Base-by-base conservation (phyloP, 352 stramenopile genomes). In the Albugo laibachii region DNA sequence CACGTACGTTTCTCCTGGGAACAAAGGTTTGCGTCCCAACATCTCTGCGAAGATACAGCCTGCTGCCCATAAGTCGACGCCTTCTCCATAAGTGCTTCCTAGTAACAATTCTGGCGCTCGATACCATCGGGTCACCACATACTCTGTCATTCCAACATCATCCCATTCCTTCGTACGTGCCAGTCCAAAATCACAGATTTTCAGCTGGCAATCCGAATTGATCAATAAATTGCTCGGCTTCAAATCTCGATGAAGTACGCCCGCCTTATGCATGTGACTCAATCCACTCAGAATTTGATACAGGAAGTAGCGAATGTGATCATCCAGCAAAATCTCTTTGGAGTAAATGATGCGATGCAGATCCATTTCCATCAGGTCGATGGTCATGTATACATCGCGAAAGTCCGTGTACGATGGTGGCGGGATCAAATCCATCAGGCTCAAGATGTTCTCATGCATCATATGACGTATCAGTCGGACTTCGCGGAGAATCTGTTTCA, bases 161-260 rank as follows among this genome's bases (percentile, higher is more conserved):
- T 92, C 75, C 0, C 70, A 63, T 53, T 92, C 78, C 51, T 78
- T 86, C 0, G 76, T 84, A 13, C 92, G 81, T 34, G 89, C 87
- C 11, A 97, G 68, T 16, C 92, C 92, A 39, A 98, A 83, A 55
- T 98, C 92, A 63, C 92, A 97, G 54, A 98, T 94, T 62, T 97
- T 97, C 36, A 98, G 70, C 57, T 96, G 70, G 46, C 92, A 97
- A 55, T 97, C 95, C 14, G 76, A 89, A 55, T 92, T 92, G 51
- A 89, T 83, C 35, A 92, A 76, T 55, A 92, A 42, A 36, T 92
- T 92, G 50, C 77, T 88, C 0, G 79, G 79, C 57, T 92, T 92
- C 6, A 92, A 53, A 55, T 92, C 79, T 36, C 79, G 77, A 55
- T 92, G 79, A 41, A 92, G 57, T 38, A 92, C 75, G 14, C 77